phyloP scores from a whole-genome alignment of 75 land plant species.

The Pseudotsuga menziesii region DNA sequence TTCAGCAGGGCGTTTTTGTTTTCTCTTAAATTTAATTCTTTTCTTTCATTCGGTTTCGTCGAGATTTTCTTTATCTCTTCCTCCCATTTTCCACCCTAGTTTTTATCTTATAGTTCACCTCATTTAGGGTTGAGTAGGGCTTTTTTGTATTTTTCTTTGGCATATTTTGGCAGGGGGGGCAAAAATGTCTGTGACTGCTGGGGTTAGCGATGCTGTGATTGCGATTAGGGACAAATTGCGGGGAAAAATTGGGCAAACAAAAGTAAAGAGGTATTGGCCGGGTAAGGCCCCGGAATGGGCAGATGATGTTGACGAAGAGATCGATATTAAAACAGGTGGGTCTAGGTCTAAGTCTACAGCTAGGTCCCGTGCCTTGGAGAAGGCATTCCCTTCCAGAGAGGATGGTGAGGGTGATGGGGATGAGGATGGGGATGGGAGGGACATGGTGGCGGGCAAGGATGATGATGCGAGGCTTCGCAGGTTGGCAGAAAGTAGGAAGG shows the following conservation, averaged over 20 bases:
- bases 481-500: slow-evolving; percentile 67
- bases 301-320: slow-evolving; percentile 78
- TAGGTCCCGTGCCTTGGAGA: slow-evolving; percentile 33
- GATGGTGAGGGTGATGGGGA: slow-evolving; percentile 14
- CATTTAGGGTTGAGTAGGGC: too few species aligned
- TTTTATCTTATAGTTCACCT: too few species aligned
- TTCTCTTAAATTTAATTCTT: too few species aligned
- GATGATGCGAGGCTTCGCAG: slow-evolving; percentile 80
- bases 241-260: slow-evolving; percentile 96
- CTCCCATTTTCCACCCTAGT: too few species aligned
- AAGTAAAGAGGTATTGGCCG: slow-evolving; percentile 95
- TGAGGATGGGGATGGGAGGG: slow-evolving; percentile 12
- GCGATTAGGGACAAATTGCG: slow-evolving; percentile 82
- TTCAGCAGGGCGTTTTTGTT: too few species aligned
- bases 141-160: too few species aligned
- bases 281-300: slow-evolving; percentile 97
- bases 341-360: too few species aligned
- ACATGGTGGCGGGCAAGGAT: not conserved
- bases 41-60: too few species aligned
- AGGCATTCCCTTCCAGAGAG: slow-evolving; percentile 48
- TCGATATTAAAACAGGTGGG: slow-evolving; percentile 23
- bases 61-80: too few species aligned
- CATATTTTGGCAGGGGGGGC: not conserved
- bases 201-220: slow-evolving; percentile 85
- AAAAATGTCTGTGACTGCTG: slow-evolving; percentile 95